Evolutionary conservation across 352 stramenopile species (phyloP).

Genomic region (Phytophthora pistaciae): DNA sequence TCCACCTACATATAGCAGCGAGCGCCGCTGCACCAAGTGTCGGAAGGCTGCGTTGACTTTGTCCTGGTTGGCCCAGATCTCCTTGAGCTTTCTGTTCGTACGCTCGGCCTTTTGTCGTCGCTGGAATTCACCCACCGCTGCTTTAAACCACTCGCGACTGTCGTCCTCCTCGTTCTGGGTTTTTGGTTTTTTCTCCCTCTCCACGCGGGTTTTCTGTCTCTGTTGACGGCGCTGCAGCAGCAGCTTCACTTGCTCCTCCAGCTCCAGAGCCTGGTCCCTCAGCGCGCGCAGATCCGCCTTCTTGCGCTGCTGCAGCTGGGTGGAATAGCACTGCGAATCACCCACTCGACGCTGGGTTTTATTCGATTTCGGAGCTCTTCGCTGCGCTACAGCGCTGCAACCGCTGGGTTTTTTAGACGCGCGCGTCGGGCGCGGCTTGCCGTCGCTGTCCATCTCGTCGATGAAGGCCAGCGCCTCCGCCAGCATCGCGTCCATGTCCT

Average conservation of each 20-base stretch:
- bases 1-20: constrained; percentile 34
- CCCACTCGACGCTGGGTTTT: constrained; percentile 20
- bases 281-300: constrained; percentile 40
- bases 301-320: constrained; percentile 38
- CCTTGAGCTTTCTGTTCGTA: constrained; percentile 43
- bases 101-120: constrained; percentile 38
- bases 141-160: constrained; percentile 30
- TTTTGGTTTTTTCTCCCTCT: constrained; percentile 23
- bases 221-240: constrained; percentile 31
- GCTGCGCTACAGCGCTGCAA: neutral
- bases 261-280: constrained; percentile 33
- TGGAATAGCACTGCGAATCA: constrained; percentile 32
- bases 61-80: constrained; percentile 39
- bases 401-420: constrained; percentile 4
- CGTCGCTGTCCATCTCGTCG: constrained; percentile 36
- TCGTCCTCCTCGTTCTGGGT: constrained; percentile 23
- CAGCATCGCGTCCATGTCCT: constrained; percentile 44
- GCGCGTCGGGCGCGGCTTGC: neutral
- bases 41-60: constrained; percentile 41
- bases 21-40: constrained; percentile 35
- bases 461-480: constrained; percentile 48
- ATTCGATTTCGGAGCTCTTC: constrained; percentile 18
- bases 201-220: constrained; percentile 9
- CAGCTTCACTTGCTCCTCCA: constrained; percentile 40
- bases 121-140: constrained; percentile 35